Conservation (phyloP, 495 filamentous ascomycete species). For the Penicillium daleae region DNA sequence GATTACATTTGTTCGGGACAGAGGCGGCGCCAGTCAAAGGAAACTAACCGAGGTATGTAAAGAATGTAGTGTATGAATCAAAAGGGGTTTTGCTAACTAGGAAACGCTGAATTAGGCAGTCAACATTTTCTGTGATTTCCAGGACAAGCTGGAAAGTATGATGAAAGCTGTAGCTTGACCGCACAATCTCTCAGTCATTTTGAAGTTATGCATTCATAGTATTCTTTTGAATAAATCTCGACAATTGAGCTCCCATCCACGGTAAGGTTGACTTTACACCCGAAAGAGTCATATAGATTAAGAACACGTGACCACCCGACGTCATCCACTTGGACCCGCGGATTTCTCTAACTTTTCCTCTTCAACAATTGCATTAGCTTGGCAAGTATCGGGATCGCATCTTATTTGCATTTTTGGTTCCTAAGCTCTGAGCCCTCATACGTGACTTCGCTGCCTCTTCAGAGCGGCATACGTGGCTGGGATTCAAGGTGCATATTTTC, state of each 20-base stretch:
- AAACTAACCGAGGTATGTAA: conserved; percentile 54
- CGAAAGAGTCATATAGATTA: conserved; percentile 7
- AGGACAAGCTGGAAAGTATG: conserved; percentile 54
- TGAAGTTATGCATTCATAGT: too few species aligned
- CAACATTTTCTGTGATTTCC: conserved; percentile 64
- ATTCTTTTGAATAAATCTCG: too few species aligned
- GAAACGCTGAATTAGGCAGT: conserved; percentile 45
- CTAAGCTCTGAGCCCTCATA: background rate
- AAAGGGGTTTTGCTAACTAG: background rate
- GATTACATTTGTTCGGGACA: conserved; percentile 53
- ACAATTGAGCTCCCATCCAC: background rate
- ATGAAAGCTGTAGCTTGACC: conserved; percentile 22
- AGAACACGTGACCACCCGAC: conserved; percentile 32
- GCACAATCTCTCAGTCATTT: background rate
- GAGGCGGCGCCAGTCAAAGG: conserved; percentile 51
- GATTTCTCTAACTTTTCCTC: conserved; percentile 20
- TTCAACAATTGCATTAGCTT: conserved; percentile 15
- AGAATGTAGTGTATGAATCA: conserved; percentile 2
- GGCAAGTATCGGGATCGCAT: background rate
- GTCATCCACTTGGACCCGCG: conserved; percentile 28
- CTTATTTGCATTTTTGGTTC: background rate
- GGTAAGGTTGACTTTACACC: background rate
- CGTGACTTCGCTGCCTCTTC: background rate
- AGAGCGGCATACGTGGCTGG: background rate
- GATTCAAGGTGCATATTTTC: conserved; percentile 15